phyloP scores from a whole-genome alignment of 2,329 filamentous ascomycete genomes.

The Chaetomium strumarium region DNA sequence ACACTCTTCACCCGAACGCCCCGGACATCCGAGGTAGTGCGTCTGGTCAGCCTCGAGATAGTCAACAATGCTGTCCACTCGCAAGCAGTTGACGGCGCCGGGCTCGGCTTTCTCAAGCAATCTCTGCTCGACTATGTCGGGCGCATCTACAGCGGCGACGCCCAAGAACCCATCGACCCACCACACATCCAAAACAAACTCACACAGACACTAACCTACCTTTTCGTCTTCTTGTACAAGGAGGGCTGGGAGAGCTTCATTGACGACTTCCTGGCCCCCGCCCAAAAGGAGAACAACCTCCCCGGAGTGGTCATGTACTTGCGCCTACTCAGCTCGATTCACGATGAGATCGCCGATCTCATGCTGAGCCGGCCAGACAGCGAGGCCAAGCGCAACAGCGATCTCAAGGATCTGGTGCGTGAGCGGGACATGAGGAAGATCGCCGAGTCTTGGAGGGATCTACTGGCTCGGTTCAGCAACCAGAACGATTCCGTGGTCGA shows the following conservation, averaged over 20 bases:
- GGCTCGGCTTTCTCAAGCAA: constrained; percentile 71
- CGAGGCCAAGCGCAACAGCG: constrained; percentile 79
- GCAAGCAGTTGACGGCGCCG: constrained; percentile 66
- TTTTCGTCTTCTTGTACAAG: constrained; percentile 83
- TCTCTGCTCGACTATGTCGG: constrained; percentile 75
- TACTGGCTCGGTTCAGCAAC: constrained; percentile 70
- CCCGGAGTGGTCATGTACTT: constrained; percentile 80
- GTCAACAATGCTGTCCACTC: constrained; percentile 87
- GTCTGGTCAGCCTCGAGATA: constrained; percentile 84
- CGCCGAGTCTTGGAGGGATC: constrained; percentile 83
- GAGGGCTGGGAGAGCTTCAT: constrained; percentile 85
- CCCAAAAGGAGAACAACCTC: constrained; percentile 66
- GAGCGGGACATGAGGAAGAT: constrained; percentile 84
- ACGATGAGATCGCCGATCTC: constrained; percentile 95
- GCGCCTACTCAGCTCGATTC: constrained; percentile 79
- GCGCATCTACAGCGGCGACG: constrained; percentile 61
- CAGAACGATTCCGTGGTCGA: constrained; percentile 70
- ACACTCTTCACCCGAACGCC: constrained; percentile 76
- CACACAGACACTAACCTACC: constrained; percentile 88
- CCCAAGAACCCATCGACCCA: constrained; percentile 59
- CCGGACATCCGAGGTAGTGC: constrained; percentile 72
- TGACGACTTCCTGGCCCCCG: constrained; percentile 76
- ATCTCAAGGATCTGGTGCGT: constrained; percentile 86
- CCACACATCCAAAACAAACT: constrained; percentile 89
- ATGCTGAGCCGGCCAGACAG: constrained; percentile 70